Evolutionary conservation across 2,329 filamentous ascomycete species (phyloP), one percentile per base, ranked within the genome.

Genomic region (Fusarium bulbicola): DNA sequence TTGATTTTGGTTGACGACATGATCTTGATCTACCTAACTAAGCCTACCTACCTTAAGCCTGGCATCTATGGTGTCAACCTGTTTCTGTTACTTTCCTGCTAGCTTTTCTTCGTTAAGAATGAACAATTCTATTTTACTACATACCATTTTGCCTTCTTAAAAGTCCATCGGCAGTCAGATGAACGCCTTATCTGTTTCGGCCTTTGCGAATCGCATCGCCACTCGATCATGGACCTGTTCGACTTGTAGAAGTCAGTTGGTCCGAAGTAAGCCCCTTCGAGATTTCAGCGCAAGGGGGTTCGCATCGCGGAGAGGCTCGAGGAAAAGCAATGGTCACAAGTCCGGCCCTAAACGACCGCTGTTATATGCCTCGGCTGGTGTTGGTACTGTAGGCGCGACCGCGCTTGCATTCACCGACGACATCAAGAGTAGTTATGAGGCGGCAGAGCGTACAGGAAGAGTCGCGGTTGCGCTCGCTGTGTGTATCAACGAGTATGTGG

Each of bases 401-500:
- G 81, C 83, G 7, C 77, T 90, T 34, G 86, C 87, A 28, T 90
- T 91, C 69, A 85, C 86, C 34, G 90, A 92, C 80, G 91, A 97
- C 74, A 90, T 94, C 73, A 93, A 92, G 81, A 91, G 93, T 84
- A 87, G 88, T 39, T 95, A 93, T 79, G 89, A 92, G 59, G 93
- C 93, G 16, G 89, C 89, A 5, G 91, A 94, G 83, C 89, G 95
- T 74, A 92, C 93, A 39, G 92, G 93, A 14, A 89, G 95, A 70
- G 95, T 98, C 28, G 91, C 91, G 16, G 86, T 88, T 32, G 90
- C 93, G 34, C 82, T 98, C 76, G 90, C 89, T 20, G 85, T 97
- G 64, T 95, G 93, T 83, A 96, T 98, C 74, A 95, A 95, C 79
- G 95, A 97, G 94, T 97, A 86, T 46, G 81, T 63, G 39, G 46